These are phyloP conservation scores for Pseudogymnoascus sp. DNA, from an alignment of 2,329 filamentous ascomycete genomes.

Conservation along the genomic window DNA sequence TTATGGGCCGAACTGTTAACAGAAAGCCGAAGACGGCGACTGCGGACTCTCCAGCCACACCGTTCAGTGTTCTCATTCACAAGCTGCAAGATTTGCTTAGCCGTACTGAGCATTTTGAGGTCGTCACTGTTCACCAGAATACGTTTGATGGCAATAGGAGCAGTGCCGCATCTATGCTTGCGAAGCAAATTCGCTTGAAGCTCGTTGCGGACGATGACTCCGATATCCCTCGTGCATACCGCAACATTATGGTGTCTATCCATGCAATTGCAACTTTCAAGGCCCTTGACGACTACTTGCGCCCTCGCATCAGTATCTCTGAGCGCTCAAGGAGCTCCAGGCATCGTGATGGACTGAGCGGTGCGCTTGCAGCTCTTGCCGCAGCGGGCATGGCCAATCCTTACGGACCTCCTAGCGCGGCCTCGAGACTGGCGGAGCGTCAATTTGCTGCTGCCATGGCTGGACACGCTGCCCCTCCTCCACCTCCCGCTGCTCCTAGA, in stretches of 20 bases:
- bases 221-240: constrained; percentile 78
- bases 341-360: constrained; percentile 53
- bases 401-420: constrained; percentile 26
- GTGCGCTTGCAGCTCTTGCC: constrained; percentile 70
- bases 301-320: constrained; percentile 76
- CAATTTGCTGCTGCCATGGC: constrained; percentile 23
- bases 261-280: constrained; percentile 98
- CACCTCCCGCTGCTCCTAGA: constrained; percentile 31
- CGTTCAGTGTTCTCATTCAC: constrained; percentile 84
- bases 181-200: constrained; percentile 87
- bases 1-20: constrained; percentile 71
- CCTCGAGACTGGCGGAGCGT: constrained; percentile 25
- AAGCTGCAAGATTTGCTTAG: constrained; percentile 95
- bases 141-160: constrained; percentile 83
- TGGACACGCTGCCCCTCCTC: constrained; percentile 31
- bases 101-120: constrained; percentile 95
- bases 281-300: constrained; percentile 88
- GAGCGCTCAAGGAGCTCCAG: constrained; percentile 64
- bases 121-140: constrained; percentile 90
- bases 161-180: constrained; percentile 90
- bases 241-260: constrained; percentile 96
- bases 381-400: constrained; percentile 58
- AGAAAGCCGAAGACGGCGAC: constrained; percentile 56
- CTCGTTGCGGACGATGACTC: constrained; percentile 85
- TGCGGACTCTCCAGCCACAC: constrained; percentile 65